A percentile compares a stretch with the other conserved stretches of the same genome.
Evolutionary conservation across 768 basidiomycete species (phyloP).

Genomic region (Arthromyces matolae): DNA sequence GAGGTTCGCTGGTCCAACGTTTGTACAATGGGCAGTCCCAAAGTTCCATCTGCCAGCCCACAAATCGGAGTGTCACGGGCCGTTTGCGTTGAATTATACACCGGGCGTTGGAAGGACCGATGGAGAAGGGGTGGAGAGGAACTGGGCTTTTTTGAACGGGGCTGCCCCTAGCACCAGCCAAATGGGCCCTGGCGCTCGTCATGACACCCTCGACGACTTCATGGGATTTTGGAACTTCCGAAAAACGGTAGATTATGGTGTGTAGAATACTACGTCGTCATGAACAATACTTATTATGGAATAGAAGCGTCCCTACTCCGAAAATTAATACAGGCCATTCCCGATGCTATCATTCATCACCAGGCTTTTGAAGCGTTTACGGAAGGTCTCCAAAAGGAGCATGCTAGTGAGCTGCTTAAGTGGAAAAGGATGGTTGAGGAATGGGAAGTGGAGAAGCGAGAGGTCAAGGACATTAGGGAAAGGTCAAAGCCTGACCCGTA

Average conservation of each 20-base stretch:
- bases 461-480: no score
- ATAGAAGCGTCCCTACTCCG: constrained; percentile 4
- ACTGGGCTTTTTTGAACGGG: constrained; percentile 21
- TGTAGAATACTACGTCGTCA: constrained; percentile 2
- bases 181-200: constrained; percentile 22
- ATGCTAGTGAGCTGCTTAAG: not conserved
- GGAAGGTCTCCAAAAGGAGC: constrained; percentile 5
- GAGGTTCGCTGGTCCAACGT: not conserved
- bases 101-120: no score
- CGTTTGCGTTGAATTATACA: constrained; percentile 21
- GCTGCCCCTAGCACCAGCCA: constrained; percentile 16
- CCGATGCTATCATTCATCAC: constrained; percentile 10
- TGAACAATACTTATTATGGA: constrained; percentile 5
- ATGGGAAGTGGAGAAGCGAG: constrained; percentile 7
- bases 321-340: constrained; percentile 8
- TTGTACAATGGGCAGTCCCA: constrained; percentile 16
- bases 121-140: constrained; percentile 17
- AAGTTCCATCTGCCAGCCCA: constrained; percentile 29
- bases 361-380: constrained; percentile 2
- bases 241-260: constrained; percentile 12
- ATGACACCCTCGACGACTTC: no score
- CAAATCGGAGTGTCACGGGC: no score
- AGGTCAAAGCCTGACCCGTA: constrained; percentile 6
- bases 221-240: no score
- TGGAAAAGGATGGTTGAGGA: constrained; percentile 7